Evolutionary conservation across 2,329 filamentous ascomycete genomes (phyloP), one percentile per base, ranked within the genome.

Genomic region (Penicillium verrucosum): DNA sequence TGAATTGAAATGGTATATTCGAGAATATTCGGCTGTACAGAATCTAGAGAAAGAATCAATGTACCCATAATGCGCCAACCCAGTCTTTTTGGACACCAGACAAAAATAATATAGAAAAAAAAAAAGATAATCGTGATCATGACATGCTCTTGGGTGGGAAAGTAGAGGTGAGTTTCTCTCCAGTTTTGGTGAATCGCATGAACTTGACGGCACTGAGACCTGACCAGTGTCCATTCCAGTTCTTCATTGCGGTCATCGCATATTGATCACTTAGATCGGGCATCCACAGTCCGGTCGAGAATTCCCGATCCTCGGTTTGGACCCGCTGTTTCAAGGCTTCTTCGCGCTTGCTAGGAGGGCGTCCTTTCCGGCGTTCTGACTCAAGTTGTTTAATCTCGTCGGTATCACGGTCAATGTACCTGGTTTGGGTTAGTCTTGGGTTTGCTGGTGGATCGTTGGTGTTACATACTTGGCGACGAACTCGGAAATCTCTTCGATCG

Each of bases 181-280:
- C 90, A 30, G 82, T 80, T 55, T 81, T 85, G 5, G 83, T 82
- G 54, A 97, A 79, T 59, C 90, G 86, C 59, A 91, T 81, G 81
- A 92, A 97, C 58, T 86, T 85, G 63, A 97, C 73, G 9, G 83
- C 87, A 34, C 86, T 85, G 60, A 97, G 81, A 66, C 88, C 88
- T 9, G 89, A 82, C 93, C 93, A 97, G 27, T 89, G 84, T 4
- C 89, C 89, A 62, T 91, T 89, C 90, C 92, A 97, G 23, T 81
- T 80, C 60, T 85, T 82, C 40, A 97, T 75, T 62, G 83, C 81
- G 56, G 81, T 75, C 50, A 89, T 75, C 63, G 87, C 91, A 46
- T 86, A 82, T 40, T 81, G 79, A 41, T 86, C 82, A 54, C 85
- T 83, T 52, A 97, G 77, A 70, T 97, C 89, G 0, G 93, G 92